Conservation (phyloP, 2,329 filamentous ascomycete species). For the Cucurbitaria berberidis region DNA sequence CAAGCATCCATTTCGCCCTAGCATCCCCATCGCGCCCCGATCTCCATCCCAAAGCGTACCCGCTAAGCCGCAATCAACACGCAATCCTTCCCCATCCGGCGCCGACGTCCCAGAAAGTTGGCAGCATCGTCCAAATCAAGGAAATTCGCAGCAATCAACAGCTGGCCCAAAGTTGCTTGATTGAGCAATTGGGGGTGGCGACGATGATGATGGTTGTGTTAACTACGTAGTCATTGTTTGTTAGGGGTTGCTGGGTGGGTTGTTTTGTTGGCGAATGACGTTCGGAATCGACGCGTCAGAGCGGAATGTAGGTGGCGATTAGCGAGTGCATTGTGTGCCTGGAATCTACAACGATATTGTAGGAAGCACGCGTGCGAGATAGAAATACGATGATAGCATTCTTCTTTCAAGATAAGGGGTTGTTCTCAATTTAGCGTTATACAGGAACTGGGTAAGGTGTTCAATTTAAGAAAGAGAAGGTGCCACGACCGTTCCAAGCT, state of each 20-base stretch:
- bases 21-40: neutral
- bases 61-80: neutral
- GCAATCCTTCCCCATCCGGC: neutral
- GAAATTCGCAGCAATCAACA: neutral
- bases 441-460: too few relatives aligned
- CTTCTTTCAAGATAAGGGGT: too few relatives aligned
- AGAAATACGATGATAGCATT: too few relatives aligned
- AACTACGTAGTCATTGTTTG: neutral
- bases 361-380: too few relatives aligned
- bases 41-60: neutral
- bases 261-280: too few relatives aligned
- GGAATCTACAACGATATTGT: too few relatives aligned
- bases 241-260: neutral
- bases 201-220: neutral
- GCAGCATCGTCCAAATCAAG: neutral
- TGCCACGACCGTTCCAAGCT: too few relatives aligned
- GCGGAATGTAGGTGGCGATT: too few relatives aligned
- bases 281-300: too few relatives aligned
- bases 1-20: neutral
- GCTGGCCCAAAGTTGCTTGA: slow-evolving; percentile 1
- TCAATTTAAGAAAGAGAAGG: too few relatives aligned
- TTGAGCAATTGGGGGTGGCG: neutral
- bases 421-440: too few relatives aligned
- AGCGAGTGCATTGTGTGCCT: too few relatives aligned
- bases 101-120: neutral